Conservation (phyloP, 495 filamentous ascomycete genomes). For the Stereocaulon alpinum region DNA sequence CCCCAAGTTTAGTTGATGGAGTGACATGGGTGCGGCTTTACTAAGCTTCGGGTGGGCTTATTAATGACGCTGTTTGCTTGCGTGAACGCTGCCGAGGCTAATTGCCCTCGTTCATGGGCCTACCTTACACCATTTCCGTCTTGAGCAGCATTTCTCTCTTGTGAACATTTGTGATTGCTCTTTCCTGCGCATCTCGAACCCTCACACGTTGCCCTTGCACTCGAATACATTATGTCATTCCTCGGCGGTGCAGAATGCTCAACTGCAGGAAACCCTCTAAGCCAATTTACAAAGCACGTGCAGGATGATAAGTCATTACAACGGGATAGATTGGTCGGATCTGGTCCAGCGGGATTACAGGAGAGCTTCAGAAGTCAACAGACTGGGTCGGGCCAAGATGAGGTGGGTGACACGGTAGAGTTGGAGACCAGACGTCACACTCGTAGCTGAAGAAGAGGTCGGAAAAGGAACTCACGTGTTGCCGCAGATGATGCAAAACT, state of each 20-base stretch:
- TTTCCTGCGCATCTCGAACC: background rate
- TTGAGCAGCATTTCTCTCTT: background rate
- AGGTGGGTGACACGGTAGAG: slow-evolving; percentile 33
- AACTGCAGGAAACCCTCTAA: slow-evolving; percentile 88
- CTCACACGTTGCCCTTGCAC: background rate
- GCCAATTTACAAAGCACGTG: slow-evolving; percentile 91
- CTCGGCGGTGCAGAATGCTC: slow-evolving; percentile 94
- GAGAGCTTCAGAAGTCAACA: slow-evolving; percentile 53
- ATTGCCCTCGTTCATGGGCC: too few species aligned
- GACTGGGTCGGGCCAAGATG: slow-evolving; percentile 51
- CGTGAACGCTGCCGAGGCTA: background rate
- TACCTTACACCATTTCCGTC: background rate
- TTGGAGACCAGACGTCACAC: too few species aligned
- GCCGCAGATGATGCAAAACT: slow-evolving; percentile 84
- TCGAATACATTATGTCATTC: slow-evolving; percentile 62
- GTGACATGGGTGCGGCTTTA: background rate
- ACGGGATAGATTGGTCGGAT: slow-evolving; percentile 71
- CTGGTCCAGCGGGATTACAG: slow-evolving; percentile 51
- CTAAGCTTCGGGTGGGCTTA: background rate
- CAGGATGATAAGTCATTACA: slow-evolving; percentile 91
- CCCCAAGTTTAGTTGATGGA: background rate
- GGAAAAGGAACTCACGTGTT: background rate
- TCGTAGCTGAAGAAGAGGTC: too few species aligned
- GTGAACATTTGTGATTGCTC: background rate
- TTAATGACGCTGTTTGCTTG: background rate